Base-by-base conservation (phyloP, 768 basidiomycete species). In the Lentinula raphanica region DNA sequence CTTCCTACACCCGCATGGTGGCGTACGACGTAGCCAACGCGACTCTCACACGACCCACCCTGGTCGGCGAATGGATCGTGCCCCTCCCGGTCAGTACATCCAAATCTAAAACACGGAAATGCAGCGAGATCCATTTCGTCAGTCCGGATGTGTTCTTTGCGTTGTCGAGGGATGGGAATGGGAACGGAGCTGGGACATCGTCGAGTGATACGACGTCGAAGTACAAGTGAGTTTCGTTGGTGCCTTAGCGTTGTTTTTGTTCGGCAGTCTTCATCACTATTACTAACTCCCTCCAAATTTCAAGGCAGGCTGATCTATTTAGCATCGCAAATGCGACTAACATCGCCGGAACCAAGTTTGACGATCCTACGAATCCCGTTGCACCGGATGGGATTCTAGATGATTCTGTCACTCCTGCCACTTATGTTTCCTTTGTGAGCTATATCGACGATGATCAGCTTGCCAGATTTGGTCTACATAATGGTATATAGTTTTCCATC, bases 251-350 rank as follows among this genome's bases (percentile, higher is more conserved):
- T 11, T 42, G 36, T 5, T 49, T 49, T 42, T n/a, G 12, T 19
- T 17, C n/a, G n/a, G n/a, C n/a, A n/a, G n/a, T 13, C 38, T 44
- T 23, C 59, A 8, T 51, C 21, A 27, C 45, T 54, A 50, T 35
- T 58, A n/a, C n/a, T n/a, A n/a, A n/a, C n/a, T n/a, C n/a, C n/a
- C n/a, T n/a, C n/a, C n/a, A n/a, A n/a, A n/a, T n/a, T n/a, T n/a
- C n/a, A n/a, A 87, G 85, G 62, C 79, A 82, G 56, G 79, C 81
- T 11, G 82, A 87, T 65, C 70, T 88, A 15, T 76, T 86, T 65
- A 80, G 82, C 46, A 82, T 86, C 60, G 66, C 69, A 2, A 66
- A 69, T 11, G 86, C 87, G 2, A 87, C 86, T 0, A 79, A 87
- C 67, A 87, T 89, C 40, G 78, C 78, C 55, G 75, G 75, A 27